Conservation (phyloP, 305 asterid genomes). For the Fraxinus greggii region DNA sequence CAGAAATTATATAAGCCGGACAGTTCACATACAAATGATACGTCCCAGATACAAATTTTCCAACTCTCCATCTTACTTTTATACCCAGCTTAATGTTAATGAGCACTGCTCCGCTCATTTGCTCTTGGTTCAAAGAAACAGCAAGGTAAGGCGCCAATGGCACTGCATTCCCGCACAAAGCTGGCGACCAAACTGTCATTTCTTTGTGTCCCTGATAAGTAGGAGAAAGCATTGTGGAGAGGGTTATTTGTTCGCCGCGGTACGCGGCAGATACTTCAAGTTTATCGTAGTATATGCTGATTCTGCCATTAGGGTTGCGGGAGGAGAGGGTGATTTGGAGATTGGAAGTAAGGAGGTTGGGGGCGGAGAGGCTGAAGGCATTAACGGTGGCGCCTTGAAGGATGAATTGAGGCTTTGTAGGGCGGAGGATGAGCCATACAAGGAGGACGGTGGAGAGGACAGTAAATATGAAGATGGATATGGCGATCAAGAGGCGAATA, state of each 20-base stretch:
- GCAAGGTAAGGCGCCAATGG: conserved; percentile 59
- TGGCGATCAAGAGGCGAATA: conserved; percentile 29
- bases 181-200: conserved; percentile 65
- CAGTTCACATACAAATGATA: conserved; percentile 64
- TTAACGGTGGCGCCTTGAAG: conserved; percentile 67
- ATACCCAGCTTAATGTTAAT: conserved; percentile 53
- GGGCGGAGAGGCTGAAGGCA: conserved; percentile 56
- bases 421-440: conserved; percentile 65
- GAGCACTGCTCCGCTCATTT: conserved; percentile 47
- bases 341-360: conserved; percentile 47
- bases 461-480: conserved; percentile 19
- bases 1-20: conserved; percentile 63
- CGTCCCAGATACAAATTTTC: conserved; percentile 53
- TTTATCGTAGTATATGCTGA: conserved; percentile 59
- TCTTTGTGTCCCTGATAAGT: conserved; percentile 73
- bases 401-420: conserved; percentile 56
- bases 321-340: conserved; percentile 58
- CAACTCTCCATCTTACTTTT: conserved; percentile 70
- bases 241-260: conserved; percentile 59
- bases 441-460: conserved; percentile 51
- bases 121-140: conserved; percentile 41
- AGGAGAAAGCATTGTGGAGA: conserved; percentile 50
- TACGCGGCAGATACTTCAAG: conserved; percentile 49
- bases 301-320: conserved; percentile 48
- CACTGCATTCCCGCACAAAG: conserved; percentile 46